Evolutionary conservation across 164 flowering plant genomes (phyloP).

Genomic region (Taxillus chinensis): DNA sequence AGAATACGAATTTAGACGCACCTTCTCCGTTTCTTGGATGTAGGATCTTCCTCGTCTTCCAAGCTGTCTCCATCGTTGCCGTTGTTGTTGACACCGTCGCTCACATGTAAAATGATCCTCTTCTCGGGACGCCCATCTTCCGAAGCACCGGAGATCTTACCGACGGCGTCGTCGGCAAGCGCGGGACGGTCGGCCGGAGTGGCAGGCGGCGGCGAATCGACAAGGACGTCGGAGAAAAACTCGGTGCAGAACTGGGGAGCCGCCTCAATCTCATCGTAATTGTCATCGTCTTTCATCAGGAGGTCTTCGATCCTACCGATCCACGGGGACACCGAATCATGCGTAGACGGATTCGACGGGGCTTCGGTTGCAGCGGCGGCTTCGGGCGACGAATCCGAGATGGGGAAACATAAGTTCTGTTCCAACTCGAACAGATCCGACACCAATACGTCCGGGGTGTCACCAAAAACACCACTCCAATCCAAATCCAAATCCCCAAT

Average conservation of each 20-base stretch:
- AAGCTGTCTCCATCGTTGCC: not conserved
- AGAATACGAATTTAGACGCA: slow-evolving; percentile 11
- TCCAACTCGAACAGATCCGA: not conserved
- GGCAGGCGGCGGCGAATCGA: slow-evolving; percentile 14
- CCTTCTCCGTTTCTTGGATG: slow-evolving; percentile 54
- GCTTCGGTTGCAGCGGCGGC: not conserved
- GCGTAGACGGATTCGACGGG: slow-evolving; percentile 11
- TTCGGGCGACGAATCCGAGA: not conserved
- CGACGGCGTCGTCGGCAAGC: not conserved
- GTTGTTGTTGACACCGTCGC: not conserved
- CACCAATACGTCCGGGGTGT: not conserved
- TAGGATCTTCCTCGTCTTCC: slow-evolving; percentile 21
- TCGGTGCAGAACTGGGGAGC: slow-evolving; percentile 8
- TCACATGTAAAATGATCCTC: slow-evolving; percentile 3
- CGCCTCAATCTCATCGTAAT: not conserved
- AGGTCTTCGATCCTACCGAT: slow-evolving; percentile 30
- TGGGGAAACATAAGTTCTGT: not conserved
- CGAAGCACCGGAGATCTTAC: slow-evolving; percentile 8
- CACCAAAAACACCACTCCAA: slow-evolving; percentile 10
- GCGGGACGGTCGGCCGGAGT: slow-evolving; percentile 1
- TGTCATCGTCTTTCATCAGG: slow-evolving; percentile 39
- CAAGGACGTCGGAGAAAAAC: slow-evolving; percentile 28
- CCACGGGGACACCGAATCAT: slow-evolving; percentile 16
- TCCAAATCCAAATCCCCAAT: slow-evolving; percentile 5
- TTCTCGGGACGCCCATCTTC: slow-evolving; percentile 10